Percentiles rank a stretch among this genome's conserved stretches.
Evolutionary conservation across 306 rosid genomes (phyloP).

Genomic region (Quercus engelmannii): DNA sequence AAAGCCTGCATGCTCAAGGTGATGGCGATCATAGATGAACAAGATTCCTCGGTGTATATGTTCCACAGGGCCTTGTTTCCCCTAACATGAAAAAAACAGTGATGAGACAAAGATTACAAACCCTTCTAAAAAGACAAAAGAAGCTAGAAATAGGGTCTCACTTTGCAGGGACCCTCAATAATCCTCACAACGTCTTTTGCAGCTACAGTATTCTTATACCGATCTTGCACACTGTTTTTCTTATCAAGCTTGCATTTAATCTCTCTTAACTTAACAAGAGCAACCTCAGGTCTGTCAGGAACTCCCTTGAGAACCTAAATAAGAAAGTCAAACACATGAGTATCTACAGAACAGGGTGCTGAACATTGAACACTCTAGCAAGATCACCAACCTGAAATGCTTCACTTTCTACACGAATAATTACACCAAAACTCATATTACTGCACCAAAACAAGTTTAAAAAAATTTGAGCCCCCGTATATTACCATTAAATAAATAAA

Average conservation of each 20-base stretch:
- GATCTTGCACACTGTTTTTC: slow-evolving; percentile 78
- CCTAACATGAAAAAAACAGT: slow-evolving; percentile 40
- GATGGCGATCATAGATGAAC: slow-evolving; percentile 89
- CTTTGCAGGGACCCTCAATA: slow-evolving; percentile 86
- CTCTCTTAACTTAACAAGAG: slow-evolving; percentile 81
- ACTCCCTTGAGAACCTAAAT: slow-evolving; percentile 89
- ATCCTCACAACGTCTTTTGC: slow-evolving; percentile 87
- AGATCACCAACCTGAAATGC: slow-evolving; percentile 78
- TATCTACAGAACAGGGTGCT: background rate
- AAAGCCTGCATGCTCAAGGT: slow-evolving; percentile 97
- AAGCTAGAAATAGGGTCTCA: slow-evolving; percentile 35
- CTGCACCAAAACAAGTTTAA: slow-evolving; percentile 51
- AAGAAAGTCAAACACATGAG: slow-evolving; percentile 18
- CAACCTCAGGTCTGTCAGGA: slow-evolving; percentile 87
- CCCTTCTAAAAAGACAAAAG: slow-evolving; percentile 17
- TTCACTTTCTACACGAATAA: slow-evolving; percentile 94
- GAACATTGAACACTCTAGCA: background rate
- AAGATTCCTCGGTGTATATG: slow-evolving; percentile 88
- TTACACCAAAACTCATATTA: slow-evolving; percentile 84
- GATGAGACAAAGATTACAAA: slow-evolving; percentile 6
- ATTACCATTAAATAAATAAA: background rate
- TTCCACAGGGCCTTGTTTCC: slow-evolving; percentile 97
- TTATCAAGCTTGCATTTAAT: slow-evolving; percentile 87
- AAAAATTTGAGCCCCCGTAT: background rate
- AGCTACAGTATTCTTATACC: slow-evolving; percentile 65